Evolutionary conservation across 305 asterid species (phyloP).

Genomic region (Solanum chacoense): DNA sequence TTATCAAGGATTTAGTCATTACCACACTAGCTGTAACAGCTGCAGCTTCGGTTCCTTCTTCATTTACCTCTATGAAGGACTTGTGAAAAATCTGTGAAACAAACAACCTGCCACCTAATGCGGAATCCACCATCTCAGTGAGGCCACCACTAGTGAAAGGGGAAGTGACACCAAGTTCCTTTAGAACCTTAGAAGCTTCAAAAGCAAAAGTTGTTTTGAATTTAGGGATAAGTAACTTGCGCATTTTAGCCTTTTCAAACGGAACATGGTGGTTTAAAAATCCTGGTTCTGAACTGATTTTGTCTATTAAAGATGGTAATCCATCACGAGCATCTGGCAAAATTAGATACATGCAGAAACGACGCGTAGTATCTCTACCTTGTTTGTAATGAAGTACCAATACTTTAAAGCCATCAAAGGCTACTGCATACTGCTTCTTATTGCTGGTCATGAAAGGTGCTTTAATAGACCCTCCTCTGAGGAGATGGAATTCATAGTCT

Average conservation of each 20-base stretch:
- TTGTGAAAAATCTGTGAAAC: constrained; percentile 55
- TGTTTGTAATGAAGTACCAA: constrained; percentile 50
- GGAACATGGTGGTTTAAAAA: constrained; percentile 60
- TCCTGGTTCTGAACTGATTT: constrained; percentile 34
- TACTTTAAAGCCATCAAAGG: constrained; percentile 56
- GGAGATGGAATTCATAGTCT: constrained; percentile 53
- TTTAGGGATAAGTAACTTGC: constrained; percentile 50
- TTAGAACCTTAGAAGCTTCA: constrained; percentile 51
- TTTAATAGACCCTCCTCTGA: constrained; percentile 32
- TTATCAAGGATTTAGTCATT: neutral
- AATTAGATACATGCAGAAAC: constrained; percentile 51
- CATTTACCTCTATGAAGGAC: neutral
- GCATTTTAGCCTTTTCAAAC: constrained; percentile 18
- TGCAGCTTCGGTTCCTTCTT: neutral
- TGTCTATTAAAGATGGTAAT: constrained; percentile 30
- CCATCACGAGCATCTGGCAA: constrained; percentile 66
- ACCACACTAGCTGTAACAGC: constrained; percentile 22
- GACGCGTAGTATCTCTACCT: constrained; percentile 50
- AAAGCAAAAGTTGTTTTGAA: constrained; percentile 51
- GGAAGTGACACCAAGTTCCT: constrained; percentile 7
- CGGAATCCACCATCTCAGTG: constrained; percentile 39
- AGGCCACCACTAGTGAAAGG: constrained; percentile 46
- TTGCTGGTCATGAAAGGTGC: constrained; percentile 13
- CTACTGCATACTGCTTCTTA: constrained; percentile 33
- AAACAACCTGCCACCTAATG: constrained; percentile 6